These are phyloP conservation scores for Boehmeria nivea DNA, from an alignment of 306 rosid species.

Conservation along the genomic window DNA sequence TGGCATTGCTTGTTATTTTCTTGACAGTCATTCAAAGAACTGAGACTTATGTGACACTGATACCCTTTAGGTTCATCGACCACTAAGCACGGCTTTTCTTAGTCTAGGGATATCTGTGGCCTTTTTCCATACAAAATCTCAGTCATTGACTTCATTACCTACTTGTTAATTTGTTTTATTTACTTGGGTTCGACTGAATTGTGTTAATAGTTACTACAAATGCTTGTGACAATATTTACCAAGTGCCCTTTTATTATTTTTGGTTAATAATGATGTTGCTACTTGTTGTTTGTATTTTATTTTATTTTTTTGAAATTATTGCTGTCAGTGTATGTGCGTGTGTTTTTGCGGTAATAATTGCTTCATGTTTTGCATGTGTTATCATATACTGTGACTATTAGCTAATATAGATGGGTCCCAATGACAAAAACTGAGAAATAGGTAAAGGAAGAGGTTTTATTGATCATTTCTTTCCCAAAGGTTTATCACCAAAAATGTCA, in stretches of 20 bases:
- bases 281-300: neutral
- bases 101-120: neutral
- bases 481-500: too few species aligned
- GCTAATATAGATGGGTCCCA: neutral
- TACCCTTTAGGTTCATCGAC: constrained; percentile 9
- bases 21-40: constrained; percentile 43
- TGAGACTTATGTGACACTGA: constrained; percentile 12
- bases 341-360: neutral
- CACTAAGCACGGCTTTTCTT: constrained; percentile 7
- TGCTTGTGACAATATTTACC: neutral
- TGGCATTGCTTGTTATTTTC: constrained; percentile 32
- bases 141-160: constrained; percentile 1
- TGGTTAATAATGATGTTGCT: neutral
- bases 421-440: neutral
- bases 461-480: too few species aligned
- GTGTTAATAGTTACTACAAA: too few species aligned
- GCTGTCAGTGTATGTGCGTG: neutral
- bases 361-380: constrained; percentile 5
- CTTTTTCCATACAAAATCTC: constrained; percentile 2
- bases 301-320: neutral
- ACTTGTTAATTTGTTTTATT: too few species aligned
- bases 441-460: too few species aligned
- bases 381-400: neutral
- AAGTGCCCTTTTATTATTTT: too few species aligned
- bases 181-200: too few species aligned